Evolutionary conservation across 2,329 filamentous ascomycete genomes (phyloP), one percentile per base, ranked within the genome.

Genomic region (Calonectria henricotiae): DNA sequence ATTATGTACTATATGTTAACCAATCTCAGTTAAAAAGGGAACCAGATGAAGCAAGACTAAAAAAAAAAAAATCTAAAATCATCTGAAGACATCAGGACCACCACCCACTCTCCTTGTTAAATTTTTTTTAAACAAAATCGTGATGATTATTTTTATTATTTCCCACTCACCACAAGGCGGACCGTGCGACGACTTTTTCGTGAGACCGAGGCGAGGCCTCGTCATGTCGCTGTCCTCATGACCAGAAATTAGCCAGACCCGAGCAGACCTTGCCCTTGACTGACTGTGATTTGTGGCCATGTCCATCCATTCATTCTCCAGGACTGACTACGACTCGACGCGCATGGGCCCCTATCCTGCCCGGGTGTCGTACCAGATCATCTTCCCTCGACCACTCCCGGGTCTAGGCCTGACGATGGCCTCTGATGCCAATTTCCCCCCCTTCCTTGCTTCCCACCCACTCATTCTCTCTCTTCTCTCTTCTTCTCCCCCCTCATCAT

Each of bases 321-420:
- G 35, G 27, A 61, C 44, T 58, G 54, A 51, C 39, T 61, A 49
- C 65, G 44, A 44, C 46, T 39, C 55, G 39, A 20, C 51, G 43
- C 37, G 67, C 67, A 69, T 62, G 62, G 62, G 55, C 62, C 67
- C 62, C 62, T 65, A 62, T 65, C 62, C 39, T 69, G 54, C 62
- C 67, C 62, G 55, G 37, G 54, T 62, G 62, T 69, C 67, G 67
- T 65, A 65, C 54, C 67, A 69, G 67, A 44, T 44, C 61, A 63
- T 15, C 51, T 54, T 68, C 46, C 27, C 27, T 30, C 27, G 39
- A 30, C 47, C 62, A 44, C 58, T 62, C 44, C 44, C 30, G 51
- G 44, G 62, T 55, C 65, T 55, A 67, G 58, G 60, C 46, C 60
- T 68, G 49, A 47, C 62, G 67, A 69, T 69, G 67, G 67, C 67